phyloP scores from a whole-genome alignment of 1,139 yeast genomes.

The Blastobotrys illinoisensis region DNA sequence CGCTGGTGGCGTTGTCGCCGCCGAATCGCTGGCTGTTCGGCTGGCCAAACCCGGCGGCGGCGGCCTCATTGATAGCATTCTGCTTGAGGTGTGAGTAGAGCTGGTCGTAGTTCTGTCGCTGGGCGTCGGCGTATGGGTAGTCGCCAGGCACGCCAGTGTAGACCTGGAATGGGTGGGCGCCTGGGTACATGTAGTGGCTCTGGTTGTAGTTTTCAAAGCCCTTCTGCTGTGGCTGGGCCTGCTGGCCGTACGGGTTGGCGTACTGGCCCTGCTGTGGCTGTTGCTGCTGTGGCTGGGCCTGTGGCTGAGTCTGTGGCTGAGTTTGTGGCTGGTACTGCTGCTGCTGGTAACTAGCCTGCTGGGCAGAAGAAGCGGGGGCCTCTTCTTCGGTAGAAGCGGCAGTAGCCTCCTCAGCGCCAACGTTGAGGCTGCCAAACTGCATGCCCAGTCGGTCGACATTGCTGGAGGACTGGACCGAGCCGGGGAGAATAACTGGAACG shows the following conservation, averaged over 20 bases:
- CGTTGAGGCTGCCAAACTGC: slow-evolving; percentile 61
- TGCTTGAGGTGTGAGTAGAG: slow-evolving; percentile 15
- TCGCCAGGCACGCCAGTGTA: slow-evolving; percentile 15
- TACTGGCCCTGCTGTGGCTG: slow-evolving; percentile 13
- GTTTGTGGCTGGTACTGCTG: slow-evolving; percentile 17
- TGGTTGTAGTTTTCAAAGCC: slow-evolving; percentile 22
- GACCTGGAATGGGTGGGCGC: slow-evolving; percentile 21
- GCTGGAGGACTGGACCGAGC: slow-evolving; percentile 37
- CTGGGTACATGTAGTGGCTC: slow-evolving; percentile 25
- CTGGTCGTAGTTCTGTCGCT: slow-evolving; percentile 17
- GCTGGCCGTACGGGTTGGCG: slow-evolving; percentile 13
- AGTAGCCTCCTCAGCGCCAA: slow-evolving; percentile 31
- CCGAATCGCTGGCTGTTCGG: slow-evolving; percentile 9
- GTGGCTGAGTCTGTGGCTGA: slow-evolving; percentile 20
- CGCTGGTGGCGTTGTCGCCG: slow-evolving; percentile 10
- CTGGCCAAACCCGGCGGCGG: slow-evolving; percentile 7
- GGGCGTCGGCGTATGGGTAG: slow-evolving; percentile 15
- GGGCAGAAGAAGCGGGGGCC: slow-evolving; percentile 17
- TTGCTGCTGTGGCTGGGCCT: slow-evolving; percentile 13
- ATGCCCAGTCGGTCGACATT: slow-evolving; percentile 58
- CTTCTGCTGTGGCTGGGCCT: slow-evolving; percentile 18
- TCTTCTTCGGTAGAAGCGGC: slow-evolving; percentile 19
- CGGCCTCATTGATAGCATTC: too few relatives aligned
- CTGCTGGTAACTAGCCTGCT: too few relatives aligned
- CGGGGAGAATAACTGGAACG: slow-evolving; percentile 63